These are phyloP conservation scores for Mucor plumbeus DNA, from an alignment of 371 early-diverging fungal species.

Conservation along the genomic window DNA sequence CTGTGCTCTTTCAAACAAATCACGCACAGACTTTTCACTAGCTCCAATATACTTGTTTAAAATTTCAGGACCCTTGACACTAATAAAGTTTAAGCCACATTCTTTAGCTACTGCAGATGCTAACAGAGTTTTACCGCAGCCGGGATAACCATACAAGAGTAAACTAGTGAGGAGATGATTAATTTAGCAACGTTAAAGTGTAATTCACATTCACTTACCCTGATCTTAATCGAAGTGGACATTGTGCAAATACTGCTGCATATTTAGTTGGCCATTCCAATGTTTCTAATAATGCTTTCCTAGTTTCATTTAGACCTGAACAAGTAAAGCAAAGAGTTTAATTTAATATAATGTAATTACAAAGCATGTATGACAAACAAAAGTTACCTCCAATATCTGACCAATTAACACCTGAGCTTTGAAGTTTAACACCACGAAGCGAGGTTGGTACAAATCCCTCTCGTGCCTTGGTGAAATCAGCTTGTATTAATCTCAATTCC, in stretches of 20 bases:
- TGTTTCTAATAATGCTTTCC: slow-evolving; percentile 85
- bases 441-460: slow-evolving; percentile 83
- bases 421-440: slow-evolving; percentile 81
- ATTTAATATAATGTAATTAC: not conserved
- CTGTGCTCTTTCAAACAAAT: slow-evolving; percentile 93
- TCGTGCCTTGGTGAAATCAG: slow-evolving; percentile 77
- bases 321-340: not conserved
- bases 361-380: not conserved
- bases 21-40: slow-evolving; percentile 86
- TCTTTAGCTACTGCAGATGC: slow-evolving; percentile 94
- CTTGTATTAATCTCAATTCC: slow-evolving; percentile 48
- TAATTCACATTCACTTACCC: slow-evolving; percentile 58
- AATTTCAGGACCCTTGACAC: slow-evolving; percentile 96
- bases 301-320: slow-evolving; percentile 80
- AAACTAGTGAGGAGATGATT: slow-evolving; percentile 53
- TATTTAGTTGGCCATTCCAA: slow-evolving; percentile 96
- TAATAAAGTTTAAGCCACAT: slow-evolving; percentile 93
- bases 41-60: slow-evolving; percentile 98
- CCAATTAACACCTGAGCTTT: slow-evolving; percentile 84
- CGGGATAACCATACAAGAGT: slow-evolving; percentile 94
- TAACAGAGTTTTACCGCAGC: slow-evolving; percentile 93
- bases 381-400: slow-evolving; percentile 81
- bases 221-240: slow-evolving; percentile 87
- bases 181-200: not conserved
- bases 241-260: slow-evolving; percentile 85